Evolutionary conservation across 371 early-diverging fungal species (phyloP).

Genomic region (Mucor plumbeus): DNA sequence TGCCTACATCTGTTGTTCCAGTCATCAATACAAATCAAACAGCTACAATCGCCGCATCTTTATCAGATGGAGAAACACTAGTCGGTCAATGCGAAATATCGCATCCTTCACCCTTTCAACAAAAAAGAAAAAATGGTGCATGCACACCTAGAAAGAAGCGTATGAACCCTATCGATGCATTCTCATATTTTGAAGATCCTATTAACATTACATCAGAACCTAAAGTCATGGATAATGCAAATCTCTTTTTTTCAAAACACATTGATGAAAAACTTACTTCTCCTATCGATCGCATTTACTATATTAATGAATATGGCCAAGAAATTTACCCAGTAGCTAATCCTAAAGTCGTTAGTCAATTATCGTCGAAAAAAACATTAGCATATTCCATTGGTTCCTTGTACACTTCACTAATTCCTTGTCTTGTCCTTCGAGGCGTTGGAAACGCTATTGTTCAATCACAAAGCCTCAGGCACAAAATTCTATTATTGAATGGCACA

Average conservation of each 20-base stretch:
- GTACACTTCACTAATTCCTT: conserved; percentile 76
- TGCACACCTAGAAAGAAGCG: conserved; percentile 20
- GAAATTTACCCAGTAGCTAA: conserved; percentile 75
- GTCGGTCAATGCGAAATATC: conserved; percentile 76
- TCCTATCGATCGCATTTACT: conserved; percentile 68
- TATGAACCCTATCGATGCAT: conserved; percentile 52
- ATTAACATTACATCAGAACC: neutral
- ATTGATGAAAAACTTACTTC: conserved; percentile 48
- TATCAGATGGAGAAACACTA: conserved; percentile 61
- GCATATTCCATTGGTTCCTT: conserved; percentile 76
- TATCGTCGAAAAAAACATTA: conserved; percentile 59
- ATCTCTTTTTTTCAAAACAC: conserved; percentile 62
- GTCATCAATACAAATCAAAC: conserved; percentile 68
- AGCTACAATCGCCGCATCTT: conserved; percentile 66
- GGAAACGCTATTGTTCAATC: conserved; percentile 69
- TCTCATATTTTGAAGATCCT: conserved; percentile 36
- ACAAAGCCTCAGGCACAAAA: conserved; percentile 59
- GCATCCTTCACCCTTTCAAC: conserved; percentile 52
- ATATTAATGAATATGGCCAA: conserved; percentile 71
- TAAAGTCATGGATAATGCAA: conserved; percentile 31
- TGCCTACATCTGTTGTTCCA: conserved; percentile 70
- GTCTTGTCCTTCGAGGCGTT: conserved; percentile 68
- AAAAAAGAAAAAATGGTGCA: conserved; percentile 17
- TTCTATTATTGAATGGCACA: conserved; percentile 74
- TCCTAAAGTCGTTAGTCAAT: conserved; percentile 60